These are phyloP conservation scores for Durio zibethinus DNA, from an alignment of 345 rosid genomes.

Conservation along the genomic window DNA sequence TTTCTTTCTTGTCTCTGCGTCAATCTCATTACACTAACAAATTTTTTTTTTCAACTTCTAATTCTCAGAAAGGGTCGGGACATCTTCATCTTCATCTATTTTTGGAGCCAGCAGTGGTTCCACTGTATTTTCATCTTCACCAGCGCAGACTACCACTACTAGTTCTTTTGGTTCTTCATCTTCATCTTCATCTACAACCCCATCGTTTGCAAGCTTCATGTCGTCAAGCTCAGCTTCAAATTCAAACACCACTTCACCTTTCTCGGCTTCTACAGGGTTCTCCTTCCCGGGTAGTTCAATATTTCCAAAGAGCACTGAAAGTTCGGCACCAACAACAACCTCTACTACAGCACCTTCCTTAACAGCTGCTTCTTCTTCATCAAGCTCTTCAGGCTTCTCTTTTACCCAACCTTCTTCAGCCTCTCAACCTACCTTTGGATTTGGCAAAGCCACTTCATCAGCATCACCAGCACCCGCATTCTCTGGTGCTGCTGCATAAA, in stretches of 20 bases:
- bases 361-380: conserved; percentile 29
- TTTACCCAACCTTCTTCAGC: conserved; percentile 42
- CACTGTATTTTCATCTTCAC: not conserved
- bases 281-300: conserved; percentile 20
- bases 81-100: conserved; percentile 25
- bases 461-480: conserved; percentile 27
- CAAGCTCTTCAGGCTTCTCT: conserved; percentile 42
- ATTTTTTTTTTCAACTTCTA: not conserved
- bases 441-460: conserved; percentile 38
- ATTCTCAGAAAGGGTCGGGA: conserved; percentile 19
- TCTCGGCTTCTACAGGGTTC: conserved; percentile 45
- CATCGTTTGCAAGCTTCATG: conserved; percentile 22
- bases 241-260: conserved; percentile 31
- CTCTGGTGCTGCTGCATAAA: not conserved
- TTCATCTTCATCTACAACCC: conserved; percentile 22
- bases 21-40: not conserved
- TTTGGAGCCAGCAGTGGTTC: conserved; percentile 23
- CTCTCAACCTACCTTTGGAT: conserved; percentile 43
- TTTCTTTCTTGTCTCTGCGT: not conserved
- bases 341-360: conserved; percentile 18
- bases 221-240: conserved; percentile 22
- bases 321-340: conserved; percentile 21
- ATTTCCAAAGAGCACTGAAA: conserved; percentile 28
- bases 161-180: conserved; percentile 20
- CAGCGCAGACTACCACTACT: not conserved